phyloP scores from a whole-genome alignment of 31 red algal species.

The Porphyra umbilicalis region DNA sequence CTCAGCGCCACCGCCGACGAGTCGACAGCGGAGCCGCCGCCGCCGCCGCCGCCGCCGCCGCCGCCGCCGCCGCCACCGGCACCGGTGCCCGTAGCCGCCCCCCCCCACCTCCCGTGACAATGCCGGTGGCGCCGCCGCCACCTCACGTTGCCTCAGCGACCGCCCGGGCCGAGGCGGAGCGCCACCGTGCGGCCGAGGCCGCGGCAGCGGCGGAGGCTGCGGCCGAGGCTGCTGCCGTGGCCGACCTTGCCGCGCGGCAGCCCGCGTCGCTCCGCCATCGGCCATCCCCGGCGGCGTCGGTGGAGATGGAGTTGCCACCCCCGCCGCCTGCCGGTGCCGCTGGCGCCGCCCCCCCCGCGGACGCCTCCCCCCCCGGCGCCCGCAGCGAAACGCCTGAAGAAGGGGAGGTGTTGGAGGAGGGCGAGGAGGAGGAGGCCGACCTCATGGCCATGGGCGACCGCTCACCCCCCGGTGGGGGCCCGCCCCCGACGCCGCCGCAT shows the following conservation, averaged over 20 bases:
- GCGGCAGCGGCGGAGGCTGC: neutral
- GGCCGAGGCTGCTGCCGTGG: neutral
- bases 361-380: neutral
- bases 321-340: neutral
- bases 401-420: neutral
- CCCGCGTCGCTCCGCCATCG: neutral
- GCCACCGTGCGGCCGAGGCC: too few relatives aligned
- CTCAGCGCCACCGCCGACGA: neutral
- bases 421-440: neutral
- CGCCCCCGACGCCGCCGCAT: neutral
- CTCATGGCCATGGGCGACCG: neutral
- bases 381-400: neutral
- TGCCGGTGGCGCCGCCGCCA: too few relatives aligned
- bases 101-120: too few relatives aligned
- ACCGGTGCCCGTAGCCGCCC: too few relatives aligned
- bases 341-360: neutral
- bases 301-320: neutral
- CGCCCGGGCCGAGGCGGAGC: too few relatives aligned
- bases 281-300: too few relatives aligned
- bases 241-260: neutral
- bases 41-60: neutral
- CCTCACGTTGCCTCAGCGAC: too few relatives aligned
- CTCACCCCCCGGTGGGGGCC: neutral
- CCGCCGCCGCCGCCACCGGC: neutral
- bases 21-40: neutral